A percentile compares a stretch with the other conserved stretches of the same genome.
Conservation (phyloP, 1,139 yeast genomes). For the Eremothecium coryli region DNA sequence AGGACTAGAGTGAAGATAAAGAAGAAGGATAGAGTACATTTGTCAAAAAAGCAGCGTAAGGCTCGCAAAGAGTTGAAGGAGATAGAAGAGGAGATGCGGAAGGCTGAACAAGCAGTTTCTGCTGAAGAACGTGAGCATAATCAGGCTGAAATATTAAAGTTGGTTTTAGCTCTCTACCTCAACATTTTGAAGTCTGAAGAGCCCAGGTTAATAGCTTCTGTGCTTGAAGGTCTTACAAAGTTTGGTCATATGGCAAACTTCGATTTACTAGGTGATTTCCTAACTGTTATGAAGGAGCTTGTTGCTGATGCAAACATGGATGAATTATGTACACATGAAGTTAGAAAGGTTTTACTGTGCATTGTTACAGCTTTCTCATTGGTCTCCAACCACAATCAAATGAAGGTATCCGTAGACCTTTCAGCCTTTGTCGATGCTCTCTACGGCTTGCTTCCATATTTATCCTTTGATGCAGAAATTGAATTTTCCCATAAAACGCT, state of each 20-base stretch:
- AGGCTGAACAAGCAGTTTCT: conserved; percentile 80
- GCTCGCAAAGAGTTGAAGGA: conserved; percentile 76
- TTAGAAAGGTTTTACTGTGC: conserved; percentile 69
- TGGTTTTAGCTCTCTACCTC: conserved; percentile 62
- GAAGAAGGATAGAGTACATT: conserved; percentile 82
- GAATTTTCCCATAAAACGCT: conserved; percentile 78
- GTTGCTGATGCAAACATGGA: conserved; percentile 45
- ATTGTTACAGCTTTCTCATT: conserved; percentile 86
- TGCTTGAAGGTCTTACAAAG: conserved; percentile 81
- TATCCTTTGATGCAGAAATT: conserved; percentile 71
- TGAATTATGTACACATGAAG: conserved; percentile 33
- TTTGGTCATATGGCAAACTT: conserved; percentile 90
- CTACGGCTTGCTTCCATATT: conserved; percentile 53
- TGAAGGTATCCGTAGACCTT: conserved; percentile 56
- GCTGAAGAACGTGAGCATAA: conserved; percentile 76
- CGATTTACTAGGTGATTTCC: conserved; percentile 83
- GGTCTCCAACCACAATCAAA: conserved; percentile 61
- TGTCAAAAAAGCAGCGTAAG: conserved; percentile 80
- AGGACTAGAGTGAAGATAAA: conserved; percentile 44
- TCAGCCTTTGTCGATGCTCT: conserved; percentile 67
- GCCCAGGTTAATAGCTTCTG: conserved; percentile 70
- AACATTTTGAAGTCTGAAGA: conserved; percentile 61
- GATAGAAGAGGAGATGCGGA: conserved; percentile 81
- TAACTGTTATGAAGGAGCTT: conserved; percentile 79
- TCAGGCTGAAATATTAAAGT: conserved; percentile 76